Base-by-base conservation (phyloP, 768 basidiomycete species). In the Lactifluus pinguis region DNA sequence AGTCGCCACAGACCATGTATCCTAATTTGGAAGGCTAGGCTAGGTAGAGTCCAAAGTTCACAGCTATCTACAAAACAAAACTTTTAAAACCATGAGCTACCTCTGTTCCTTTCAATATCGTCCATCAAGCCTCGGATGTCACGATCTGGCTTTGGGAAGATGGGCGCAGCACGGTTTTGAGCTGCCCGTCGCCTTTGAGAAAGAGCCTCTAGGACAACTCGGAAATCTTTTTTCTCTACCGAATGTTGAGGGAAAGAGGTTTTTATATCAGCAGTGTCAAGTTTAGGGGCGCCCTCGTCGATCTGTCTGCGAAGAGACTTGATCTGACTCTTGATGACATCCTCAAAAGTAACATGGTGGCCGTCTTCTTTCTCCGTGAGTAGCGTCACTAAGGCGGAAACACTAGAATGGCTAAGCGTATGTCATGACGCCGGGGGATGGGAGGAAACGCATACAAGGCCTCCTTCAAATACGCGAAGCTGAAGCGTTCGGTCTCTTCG, bases 391-490 rank as follows among this genome's bases (percentile, higher is more conserved):
- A 92, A 77, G 3, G 85, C 75, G 4, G 89, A 85, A 17, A 92
- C 84, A 68, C 89, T 91, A 57, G 38, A 41, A 30, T 25, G 34
- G 2, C 34, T 30, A 42, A 50, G 14, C 45, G 32, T 30, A 62
- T 17, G 25, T 58, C n/a, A 6, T 39, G 10, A 41, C 19, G 34
- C 21, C 52, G 55, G 14, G 34, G 25, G 53, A 47, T 54, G 49
- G 41, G 41, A 17, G 30, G 29, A 32, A 49, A 34, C 14, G 77
- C 88, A 62, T 69, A 93, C 91, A 93, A 93, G 3, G 83, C 89
- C 72, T 93, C 92, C 70, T 95, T 93, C 67, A 94, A 75, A 71
- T 91, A 93, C 0, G 92, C 89, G 70, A 93, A 93, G 66, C 86
- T 89, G 75, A 93, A 93, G 34, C 76, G 74, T 36, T 79, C 75